These are phyloP conservation scores for Termitomyces sp. DNA, from an alignment of 768 basidiomycete genomes.

Conservation along the genomic window DNA sequence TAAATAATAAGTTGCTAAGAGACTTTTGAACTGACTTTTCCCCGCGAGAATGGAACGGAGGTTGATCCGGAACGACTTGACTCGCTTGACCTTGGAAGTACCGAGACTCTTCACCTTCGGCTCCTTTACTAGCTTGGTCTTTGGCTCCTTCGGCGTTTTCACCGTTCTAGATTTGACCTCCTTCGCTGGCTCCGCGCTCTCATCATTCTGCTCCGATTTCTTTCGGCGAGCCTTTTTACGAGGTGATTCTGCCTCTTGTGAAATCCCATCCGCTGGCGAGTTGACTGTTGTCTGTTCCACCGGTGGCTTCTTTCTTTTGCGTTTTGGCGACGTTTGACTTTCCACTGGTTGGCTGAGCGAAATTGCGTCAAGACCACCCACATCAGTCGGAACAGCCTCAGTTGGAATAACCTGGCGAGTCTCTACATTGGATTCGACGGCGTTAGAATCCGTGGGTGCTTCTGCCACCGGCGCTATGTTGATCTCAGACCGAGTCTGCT, in stretches of 20 bases:
- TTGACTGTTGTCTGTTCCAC: background rate
- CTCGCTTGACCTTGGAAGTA: background rate
- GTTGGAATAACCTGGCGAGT: background rate
- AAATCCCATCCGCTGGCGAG: background rate
- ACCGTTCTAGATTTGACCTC: background rate
- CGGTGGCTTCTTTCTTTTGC: background rate
- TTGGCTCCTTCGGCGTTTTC: slow-evolving; percentile 4
- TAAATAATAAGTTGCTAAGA: background rate
- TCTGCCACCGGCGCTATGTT: background rate
- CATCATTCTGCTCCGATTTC: background rate
- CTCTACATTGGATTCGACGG: background rate
- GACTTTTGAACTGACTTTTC: slow-evolving; percentile 5
- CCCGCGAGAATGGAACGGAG: background rate
- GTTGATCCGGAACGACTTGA: background rate
- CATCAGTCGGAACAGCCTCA: background rate
- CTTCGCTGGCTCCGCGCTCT: background rate
- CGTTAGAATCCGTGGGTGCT: too few relatives aligned
- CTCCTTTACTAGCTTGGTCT: background rate
- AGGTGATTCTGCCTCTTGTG: background rate
- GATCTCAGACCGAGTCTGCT: too few relatives aligned
- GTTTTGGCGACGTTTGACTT: background rate
- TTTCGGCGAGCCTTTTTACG: slow-evolving; percentile 1
- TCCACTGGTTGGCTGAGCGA: background rate
- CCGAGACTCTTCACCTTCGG: background rate
- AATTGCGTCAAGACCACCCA: background rate